phyloP scores from a whole-genome alignment of 2,329 filamentous ascomycete genomes.

The Sporothrix globosa region DNA sequence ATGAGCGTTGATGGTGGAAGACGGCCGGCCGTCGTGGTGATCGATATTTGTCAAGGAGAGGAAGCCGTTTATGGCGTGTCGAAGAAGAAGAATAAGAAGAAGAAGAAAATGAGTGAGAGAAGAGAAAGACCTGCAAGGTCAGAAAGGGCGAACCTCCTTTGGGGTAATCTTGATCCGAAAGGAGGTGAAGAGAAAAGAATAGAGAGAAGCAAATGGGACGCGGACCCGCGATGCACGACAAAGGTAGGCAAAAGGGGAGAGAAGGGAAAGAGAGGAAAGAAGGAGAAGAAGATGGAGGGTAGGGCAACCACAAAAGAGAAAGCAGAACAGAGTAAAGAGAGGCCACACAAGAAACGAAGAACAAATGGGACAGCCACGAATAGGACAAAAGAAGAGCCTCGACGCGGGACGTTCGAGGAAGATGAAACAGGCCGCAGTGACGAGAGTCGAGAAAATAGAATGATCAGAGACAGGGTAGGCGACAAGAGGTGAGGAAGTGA shows the following conservation, averaged over 20 bases:
- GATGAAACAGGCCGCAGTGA: conserved; percentile 25
- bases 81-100: background rate
- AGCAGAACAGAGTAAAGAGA: conserved; percentile 29
- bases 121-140: conserved; percentile 25
- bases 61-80: conserved; percentile 13
- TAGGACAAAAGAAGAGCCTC: conserved; percentile 17
- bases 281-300: conserved; percentile 24
- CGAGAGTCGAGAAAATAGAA: conserved; percentile 21
- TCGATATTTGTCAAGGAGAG: conserved; percentile 10
- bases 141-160: conserved; percentile 18
- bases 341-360: conserved; percentile 29
- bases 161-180: background rate
- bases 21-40: conserved; percentile 23
- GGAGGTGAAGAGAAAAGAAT: conserved; percentile 14
- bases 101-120: background rate
- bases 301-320: conserved; percentile 31
- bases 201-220: conserved; percentile 15
- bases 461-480: conserved; percentile 24
- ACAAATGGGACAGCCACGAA: background rate
- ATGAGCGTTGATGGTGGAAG: background rate
- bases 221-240: conserved; percentile 30
- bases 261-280: conserved; percentile 22
- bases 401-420: conserved; percentile 22
- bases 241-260: conserved; percentile 13
- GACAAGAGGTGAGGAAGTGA: background rate